Conservation (phyloP, 495 filamentous ascomycete genomes). For the Penicillium manginii region DNA sequence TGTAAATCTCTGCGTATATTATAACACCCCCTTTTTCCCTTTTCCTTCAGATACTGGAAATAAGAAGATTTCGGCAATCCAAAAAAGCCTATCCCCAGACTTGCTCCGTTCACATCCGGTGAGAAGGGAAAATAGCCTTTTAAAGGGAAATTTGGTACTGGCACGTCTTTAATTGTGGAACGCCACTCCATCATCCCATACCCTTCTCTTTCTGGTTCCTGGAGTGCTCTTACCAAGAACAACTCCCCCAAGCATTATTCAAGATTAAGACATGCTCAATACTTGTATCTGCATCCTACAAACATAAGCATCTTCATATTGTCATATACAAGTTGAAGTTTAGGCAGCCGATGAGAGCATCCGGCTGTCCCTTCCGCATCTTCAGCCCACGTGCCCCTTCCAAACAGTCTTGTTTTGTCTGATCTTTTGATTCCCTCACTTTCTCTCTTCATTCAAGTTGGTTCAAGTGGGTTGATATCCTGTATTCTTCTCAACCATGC, state of each 20-base stretch:
- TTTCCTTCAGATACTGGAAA: no score
- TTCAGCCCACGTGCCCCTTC: not conserved
- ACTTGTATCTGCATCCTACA: no score
- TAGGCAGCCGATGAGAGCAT: not conserved
- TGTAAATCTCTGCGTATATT: slow-evolving; percentile 1
- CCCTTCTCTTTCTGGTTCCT: not conserved
- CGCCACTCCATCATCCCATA: not conserved
- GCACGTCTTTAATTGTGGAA: not conserved
- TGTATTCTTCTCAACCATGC: slow-evolving; percentile 66
- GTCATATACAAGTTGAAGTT: no score
- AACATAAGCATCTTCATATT: no score
- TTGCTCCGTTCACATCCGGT: slow-evolving; percentile 5
- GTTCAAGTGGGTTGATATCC: no score
- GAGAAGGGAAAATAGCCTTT: not conserved
- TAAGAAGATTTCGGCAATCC: not conserved
- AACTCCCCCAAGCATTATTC: no score
- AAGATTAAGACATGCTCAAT: no score
- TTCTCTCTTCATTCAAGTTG: not conserved
- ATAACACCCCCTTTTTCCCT: not conserved
- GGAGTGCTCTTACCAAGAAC: not conserved
- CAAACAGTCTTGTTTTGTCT: not conserved
- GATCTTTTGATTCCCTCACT: not conserved
- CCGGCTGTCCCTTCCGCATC: not conserved
- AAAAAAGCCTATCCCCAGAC: not conserved
- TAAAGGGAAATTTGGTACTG: not conserved